Evolutionary conservation across 2,329 filamentous ascomycete genomes (phyloP).

Genomic region (Bipolaris victoriae): DNA sequence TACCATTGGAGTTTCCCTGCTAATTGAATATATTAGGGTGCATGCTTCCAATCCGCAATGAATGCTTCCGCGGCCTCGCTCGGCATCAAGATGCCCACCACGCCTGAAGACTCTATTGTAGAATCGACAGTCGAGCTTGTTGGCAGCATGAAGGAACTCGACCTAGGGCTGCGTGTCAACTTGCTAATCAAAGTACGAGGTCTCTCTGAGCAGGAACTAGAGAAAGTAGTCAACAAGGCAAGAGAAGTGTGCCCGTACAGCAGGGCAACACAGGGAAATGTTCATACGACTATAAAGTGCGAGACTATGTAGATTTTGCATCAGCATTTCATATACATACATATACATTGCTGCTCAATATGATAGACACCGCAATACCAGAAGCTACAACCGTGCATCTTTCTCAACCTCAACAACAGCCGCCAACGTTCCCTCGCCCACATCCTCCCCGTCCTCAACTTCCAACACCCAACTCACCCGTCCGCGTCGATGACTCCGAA

Average conservation of each 20-base stretch:
- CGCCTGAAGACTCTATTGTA: slow-evolving; percentile 49
- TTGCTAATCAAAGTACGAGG: slow-evolving; percentile 49
- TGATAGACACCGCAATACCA: neutral
- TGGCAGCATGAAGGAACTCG: slow-evolving; percentile 53
- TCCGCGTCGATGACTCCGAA: slow-evolving; percentile 58
- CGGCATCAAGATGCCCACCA: slow-evolving; percentile 51
- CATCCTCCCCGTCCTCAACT: slow-evolving; percentile 61
- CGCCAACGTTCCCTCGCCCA: slow-evolving; percentile 62
- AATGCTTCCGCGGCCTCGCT: slow-evolving; percentile 51
- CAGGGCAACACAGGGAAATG: slow-evolving; percentile 45
- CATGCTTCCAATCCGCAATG: slow-evolving; percentile 52
- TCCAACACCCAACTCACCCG: slow-evolving; percentile 59
- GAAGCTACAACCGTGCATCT: slow-evolving; percentile 11
- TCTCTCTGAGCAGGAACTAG: slow-evolving; percentile 43
- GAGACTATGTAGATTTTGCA: slow-evolving; percentile 28
- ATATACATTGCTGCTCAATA: neutral
- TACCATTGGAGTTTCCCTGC: no score
- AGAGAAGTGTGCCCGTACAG: slow-evolving; percentile 46
- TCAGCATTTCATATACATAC: neutral
- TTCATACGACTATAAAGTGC: slow-evolving; percentile 29
- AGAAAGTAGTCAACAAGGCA: slow-evolving; percentile 47
- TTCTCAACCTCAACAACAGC: slow-evolving; percentile 53
- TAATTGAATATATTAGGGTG: neutral
- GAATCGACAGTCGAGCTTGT: slow-evolving; percentile 54
- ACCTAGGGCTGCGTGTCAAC: slow-evolving; percentile 54